Base-by-base conservation (phyloP, 371 early-diverging fungal species). In the Haplosporangium sp. region DNA sequence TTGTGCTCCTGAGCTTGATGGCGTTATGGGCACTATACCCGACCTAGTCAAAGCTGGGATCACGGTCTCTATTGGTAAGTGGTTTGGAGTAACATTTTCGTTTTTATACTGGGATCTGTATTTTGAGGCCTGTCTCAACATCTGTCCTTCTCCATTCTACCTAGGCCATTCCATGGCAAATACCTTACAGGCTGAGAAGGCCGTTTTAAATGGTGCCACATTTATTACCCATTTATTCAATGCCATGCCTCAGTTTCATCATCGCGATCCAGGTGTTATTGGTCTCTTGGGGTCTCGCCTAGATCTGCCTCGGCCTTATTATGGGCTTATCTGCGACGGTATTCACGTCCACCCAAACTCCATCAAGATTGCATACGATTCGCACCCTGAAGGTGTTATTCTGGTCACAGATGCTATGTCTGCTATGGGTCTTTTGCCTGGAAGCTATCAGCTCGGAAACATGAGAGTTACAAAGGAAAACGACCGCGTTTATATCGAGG, bases 211-310 rank as follows among this genome's bases (percentile, higher is more conserved):
- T 37, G 96, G 96, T 17, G 92, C 90, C 34, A 90, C 84, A 5
- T 86, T 88, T 56, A 89, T 95, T 40, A 95, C 96, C 0, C 96
- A 96, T 71, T 76, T 96, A 67, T 96, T 95, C 82, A 93, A 94
- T 64, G 94, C 94, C 38, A 94, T 94, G 95, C 92, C 89, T 69
- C 88, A 89, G 78, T 94, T 94, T 72, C 93, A 94, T 74, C 94
- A 94, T 76, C 91, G 94, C 55, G 93, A 94, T 72, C 94, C 94
- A 10, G 93, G 92, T 52, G 84, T 94, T 68, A 89, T 94, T 57
- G 94, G 94, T 27, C 82, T 94, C 4, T 83, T 94, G 38, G 94
- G 94, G 11, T 87, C 91, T 5, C 79, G 85, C 37, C 77, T 87
- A 34, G 88, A 85, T 61, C 27, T 84, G 50, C 86, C 88, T 38